Conservation (phyloP, 2,329 filamentous ascomycete species). For the Verticillium alfalfae region DNA sequence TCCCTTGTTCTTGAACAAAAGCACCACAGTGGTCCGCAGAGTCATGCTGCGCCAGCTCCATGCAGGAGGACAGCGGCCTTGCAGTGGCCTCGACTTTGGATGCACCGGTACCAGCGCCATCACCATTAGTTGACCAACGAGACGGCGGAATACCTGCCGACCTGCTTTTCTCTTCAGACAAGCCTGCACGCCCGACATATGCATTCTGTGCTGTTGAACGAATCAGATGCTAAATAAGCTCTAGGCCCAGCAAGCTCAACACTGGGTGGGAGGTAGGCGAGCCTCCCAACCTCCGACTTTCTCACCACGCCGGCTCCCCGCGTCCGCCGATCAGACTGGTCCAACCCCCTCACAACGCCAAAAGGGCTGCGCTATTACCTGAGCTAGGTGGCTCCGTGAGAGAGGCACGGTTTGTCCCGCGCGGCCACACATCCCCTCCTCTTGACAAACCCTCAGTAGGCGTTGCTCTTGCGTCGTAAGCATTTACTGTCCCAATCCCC, state of each 20-base stretch:
- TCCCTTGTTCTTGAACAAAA: not conserved
- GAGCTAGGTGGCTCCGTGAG: not conserved
- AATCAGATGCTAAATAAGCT: not conserved
- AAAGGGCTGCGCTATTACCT: not conserved
- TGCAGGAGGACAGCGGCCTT: not conserved
- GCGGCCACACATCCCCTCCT: not conserved
- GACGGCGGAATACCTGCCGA: not conserved
- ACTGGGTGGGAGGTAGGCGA: not conserved
- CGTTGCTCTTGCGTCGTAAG: not conserved
- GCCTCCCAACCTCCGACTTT: not conserved
- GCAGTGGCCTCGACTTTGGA: not conserved
- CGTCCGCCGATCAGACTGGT: not conserved
- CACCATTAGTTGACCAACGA: not conserved
- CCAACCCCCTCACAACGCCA: not conserved
- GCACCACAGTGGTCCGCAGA: not conserved
- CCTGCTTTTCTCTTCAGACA: not conserved
- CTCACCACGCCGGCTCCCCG: not conserved
- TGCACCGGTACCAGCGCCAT: not conserved
- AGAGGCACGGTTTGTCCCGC: not conserved
- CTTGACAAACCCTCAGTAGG: not conserved
- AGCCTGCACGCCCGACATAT: not conserved
- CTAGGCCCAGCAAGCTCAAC: not conserved
- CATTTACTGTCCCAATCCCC: no score
- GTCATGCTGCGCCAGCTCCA: not conserved
- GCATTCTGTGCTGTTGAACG: not conserved